phyloP scores from a whole-genome alignment of 2,329 filamentous ascomycete species.

The Fonsecaea monophora region DNA sequence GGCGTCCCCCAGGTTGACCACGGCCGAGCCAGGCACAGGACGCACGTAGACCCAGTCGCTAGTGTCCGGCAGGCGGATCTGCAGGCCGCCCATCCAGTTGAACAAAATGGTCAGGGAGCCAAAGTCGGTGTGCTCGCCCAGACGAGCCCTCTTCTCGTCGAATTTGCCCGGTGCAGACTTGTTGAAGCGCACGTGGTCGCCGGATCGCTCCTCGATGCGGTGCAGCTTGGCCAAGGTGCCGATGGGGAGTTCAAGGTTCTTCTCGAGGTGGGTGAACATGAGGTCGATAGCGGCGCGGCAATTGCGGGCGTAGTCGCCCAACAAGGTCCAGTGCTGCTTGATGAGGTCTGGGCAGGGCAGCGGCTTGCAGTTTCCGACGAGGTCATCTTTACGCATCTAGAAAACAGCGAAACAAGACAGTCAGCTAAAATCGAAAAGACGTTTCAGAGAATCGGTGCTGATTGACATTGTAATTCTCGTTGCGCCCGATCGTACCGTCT shows the following conservation, averaged over 20 bases:
- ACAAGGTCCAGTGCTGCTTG: conserved; percentile 13
- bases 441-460: not conserved
- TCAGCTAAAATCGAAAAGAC: not conserved
- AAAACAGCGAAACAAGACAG: not conserved
- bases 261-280: conserved; percentile 16
- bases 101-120: conserved; percentile 57
- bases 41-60: conserved; percentile 51
- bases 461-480: conserved; percentile 20
- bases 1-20: conserved; percentile 54
- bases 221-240: conserved; percentile 15
- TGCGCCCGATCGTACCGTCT: conserved; percentile 9
- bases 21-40: conserved; percentile 56
- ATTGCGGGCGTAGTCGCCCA: conserved; percentile 15
- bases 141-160: conserved; percentile 9
- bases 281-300: conserved; percentile 21
- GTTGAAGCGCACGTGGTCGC: conserved; percentile 16
- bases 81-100: conserved; percentile 21
- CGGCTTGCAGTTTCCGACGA: conserved; percentile 19
- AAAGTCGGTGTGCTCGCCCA: conserved; percentile 49
- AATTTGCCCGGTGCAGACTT: conserved; percentile 12
- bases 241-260: conserved; percentile 14
- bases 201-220: conserved; percentile 15
- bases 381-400: conserved; percentile 21
- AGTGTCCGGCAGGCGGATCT: conserved; percentile 15
- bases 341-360: conserved; percentile 19